These are phyloP conservation scores for Arthroderma sp. DNA, from an alignment of 2,329 filamentous ascomycete genomes.

Conservation along the genomic window DNA sequence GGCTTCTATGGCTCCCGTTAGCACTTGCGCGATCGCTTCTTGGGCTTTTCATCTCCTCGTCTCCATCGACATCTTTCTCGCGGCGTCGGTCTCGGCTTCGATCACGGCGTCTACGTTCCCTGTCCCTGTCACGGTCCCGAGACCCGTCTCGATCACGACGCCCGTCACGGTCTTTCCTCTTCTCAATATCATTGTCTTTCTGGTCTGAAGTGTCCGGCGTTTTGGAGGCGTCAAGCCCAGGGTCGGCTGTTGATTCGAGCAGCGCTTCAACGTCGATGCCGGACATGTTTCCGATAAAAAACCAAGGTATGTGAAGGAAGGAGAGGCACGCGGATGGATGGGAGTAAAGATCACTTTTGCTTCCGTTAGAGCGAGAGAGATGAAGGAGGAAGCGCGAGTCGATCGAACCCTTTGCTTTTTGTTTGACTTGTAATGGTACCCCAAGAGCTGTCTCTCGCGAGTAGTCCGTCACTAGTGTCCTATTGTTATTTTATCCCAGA, in stretches of 20 bases:
- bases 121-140: conserved; percentile 44
- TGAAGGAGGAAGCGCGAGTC: conserved; percentile 18
- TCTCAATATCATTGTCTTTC: conserved; percentile 48
- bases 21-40: conserved; percentile 62
- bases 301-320: conserved; percentile 19
- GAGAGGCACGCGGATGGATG: conserved; percentile 20
- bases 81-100: conserved; percentile 36
- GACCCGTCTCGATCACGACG: conserved; percentile 47
- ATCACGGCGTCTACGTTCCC: conserved; percentile 47
- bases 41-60: conserved; percentile 52
- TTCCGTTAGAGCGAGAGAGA: conserved; percentile 25
- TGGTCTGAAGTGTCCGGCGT: conserved; percentile 28
- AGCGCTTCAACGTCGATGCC: conserved; percentile 77
- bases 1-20: conserved; percentile 61
- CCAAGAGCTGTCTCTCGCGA: neutral
- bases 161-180: conserved; percentile 41
- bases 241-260: conserved; percentile 69
- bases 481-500: neutral
- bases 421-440: neutral
- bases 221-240: conserved; percentile 20
- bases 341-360: conserved; percentile 25
- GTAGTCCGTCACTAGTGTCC: neutral
- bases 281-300: conserved; percentile 42
- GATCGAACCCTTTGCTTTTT: conserved; percentile 28
- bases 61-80: conserved; percentile 43